These are phyloP conservation scores for Candida ficus DNA, from an alignment of 805 yeast species.

Conservation along the genomic window DNA sequence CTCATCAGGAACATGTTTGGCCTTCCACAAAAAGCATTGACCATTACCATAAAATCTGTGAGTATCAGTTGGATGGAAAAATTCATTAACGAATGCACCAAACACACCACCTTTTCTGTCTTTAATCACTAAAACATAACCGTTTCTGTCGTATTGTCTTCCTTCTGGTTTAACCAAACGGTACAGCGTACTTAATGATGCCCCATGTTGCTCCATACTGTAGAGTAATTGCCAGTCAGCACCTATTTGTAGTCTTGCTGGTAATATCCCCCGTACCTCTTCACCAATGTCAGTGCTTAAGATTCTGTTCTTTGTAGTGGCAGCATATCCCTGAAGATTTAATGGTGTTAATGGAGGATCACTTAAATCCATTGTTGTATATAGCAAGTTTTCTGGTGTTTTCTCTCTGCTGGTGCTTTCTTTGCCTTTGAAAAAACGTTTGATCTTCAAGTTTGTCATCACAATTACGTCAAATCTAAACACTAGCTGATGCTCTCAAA, in stretches of 20 bases:
- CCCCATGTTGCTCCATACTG: slow-evolving; percentile 90
- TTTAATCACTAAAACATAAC: slow-evolving; percentile 68
- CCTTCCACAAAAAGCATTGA: slow-evolving; percentile 88
- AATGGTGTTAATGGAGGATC: slow-evolving; percentile 49
- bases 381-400: not conserved
- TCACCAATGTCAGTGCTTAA: slow-evolving; percentile 62
- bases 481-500: not conserved
- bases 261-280: slow-evolving; percentile 67
- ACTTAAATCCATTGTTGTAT: not conserved
- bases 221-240: slow-evolving; percentile 75
- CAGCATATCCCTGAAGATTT: slow-evolving; percentile 53
- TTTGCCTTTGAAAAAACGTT: slow-evolving; percentile 1
- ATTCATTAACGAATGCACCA: slow-evolving; percentile 78
- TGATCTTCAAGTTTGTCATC: not conserved
- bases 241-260: slow-evolving; percentile 72
- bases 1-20: slow-evolving; percentile 35
- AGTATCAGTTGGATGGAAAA: slow-evolving; percentile 63
- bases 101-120: slow-evolving; percentile 62
- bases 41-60: slow-evolving; percentile 88
- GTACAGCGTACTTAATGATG: slow-evolving; percentile 78
- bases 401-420: not conserved
- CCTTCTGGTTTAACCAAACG: slow-evolving; percentile 42
- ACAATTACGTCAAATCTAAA: not conserved
- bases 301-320: slow-evolving; percentile 52
- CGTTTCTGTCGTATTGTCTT: slow-evolving; percentile 41